Base-by-base conservation (phyloP, 768 basidiomycete genomes). In the Podaxis sp. region DNA sequence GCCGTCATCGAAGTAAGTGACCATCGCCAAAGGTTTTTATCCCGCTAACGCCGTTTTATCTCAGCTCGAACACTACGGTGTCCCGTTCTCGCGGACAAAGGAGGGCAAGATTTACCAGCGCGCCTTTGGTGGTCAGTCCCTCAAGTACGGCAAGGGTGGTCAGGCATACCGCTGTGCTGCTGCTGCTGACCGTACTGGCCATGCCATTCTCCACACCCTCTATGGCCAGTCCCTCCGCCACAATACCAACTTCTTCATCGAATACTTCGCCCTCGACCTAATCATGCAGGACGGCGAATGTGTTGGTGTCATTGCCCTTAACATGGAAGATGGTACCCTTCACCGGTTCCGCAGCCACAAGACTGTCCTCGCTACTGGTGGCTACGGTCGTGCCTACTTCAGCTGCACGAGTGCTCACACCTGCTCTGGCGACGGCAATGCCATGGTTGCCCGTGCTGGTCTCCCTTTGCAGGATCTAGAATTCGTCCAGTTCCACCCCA, bases 401-500 rank as follows among this genome's bases (percentile, higher is more conserved):
- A 93, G 91, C 71, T 97, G 97, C 79, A 98, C 97, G 38, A 94
- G 92, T 71, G 97, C 97, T 48, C 97, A 99, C 74, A 99, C 97
- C 16, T 99, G 97, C 78, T 91, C 96, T 57, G 97, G 97, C 71
- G 97, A 99, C 66, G 97, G 97, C 62, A 98, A 98, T 69, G 97
- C 93, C 35, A 99, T 99, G 97, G 94, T 98, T 65, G 88, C 88
- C 53, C 87, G 97, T 69, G 97, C 97, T 27, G 97, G 97, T 35
- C 81, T 99, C 56, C 97, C 97, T 57, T 81, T 98, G 47, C 97
- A 98, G 77, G 97, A 99, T 77, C 74, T 90, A 62, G 97, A 99
- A 76, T 99, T 99, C 72, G 95, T 98, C n/a, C 97, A 99, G 73
- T 99, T 99, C 92, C 97, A 98, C 74, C 97, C 97, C 2, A 98